These are phyloP conservation scores for Boletus tylopilopsis DNA, from an alignment of 768 basidiomycete species.

Conservation along the genomic window DNA sequence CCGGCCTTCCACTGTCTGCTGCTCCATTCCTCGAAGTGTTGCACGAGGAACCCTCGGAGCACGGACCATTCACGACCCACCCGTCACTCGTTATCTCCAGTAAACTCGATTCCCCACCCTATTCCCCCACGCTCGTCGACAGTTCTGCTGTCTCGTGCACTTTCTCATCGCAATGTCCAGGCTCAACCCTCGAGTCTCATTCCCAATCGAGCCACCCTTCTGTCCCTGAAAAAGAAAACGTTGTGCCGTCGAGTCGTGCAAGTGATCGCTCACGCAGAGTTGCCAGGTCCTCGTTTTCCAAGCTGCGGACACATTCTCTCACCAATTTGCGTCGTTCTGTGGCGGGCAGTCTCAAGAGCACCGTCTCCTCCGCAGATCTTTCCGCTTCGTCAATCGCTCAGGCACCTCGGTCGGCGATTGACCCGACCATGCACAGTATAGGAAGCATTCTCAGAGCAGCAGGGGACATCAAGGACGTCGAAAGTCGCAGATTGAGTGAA, in stretches of 20 bases:
- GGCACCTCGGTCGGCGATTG: slow-evolving; percentile 40
- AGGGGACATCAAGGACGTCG: slow-evolving; percentile 58
- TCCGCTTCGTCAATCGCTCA: slow-evolving; percentile 34
- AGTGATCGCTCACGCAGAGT: slow-evolving; percentile 11
- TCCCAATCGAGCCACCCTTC: slow-evolving; percentile 10
- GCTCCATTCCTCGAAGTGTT: slow-evolving; percentile 28
- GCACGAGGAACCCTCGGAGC: slow-evolving; percentile 27
- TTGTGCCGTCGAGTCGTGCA: slow-evolving; percentile 16
- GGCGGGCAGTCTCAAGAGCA: slow-evolving; percentile 29
- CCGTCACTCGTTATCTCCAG: slow-evolving; percentile 11
- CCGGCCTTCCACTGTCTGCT: slow-evolving; percentile 20
- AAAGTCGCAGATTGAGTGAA: slow-evolving; percentile 67
- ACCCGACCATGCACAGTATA: slow-evolving; percentile 56
- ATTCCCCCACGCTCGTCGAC: slow-evolving; percentile 12
- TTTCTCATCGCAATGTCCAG: slow-evolving; percentile 21
- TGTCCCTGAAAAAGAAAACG: slow-evolving; percentile 15
- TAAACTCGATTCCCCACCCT: background rate
- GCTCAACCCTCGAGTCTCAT: slow-evolving; percentile 11
- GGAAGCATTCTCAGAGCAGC: slow-evolving; percentile 55
- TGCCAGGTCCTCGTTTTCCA: slow-evolving; percentile 15
- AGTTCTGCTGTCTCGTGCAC: slow-evolving; percentile 24
- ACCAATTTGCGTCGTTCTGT: slow-evolving; percentile 45
- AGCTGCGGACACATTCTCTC: slow-evolving; percentile 36
- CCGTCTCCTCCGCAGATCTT: slow-evolving; percentile 25
- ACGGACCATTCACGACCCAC: slow-evolving; percentile 13